Base-by-base conservation (phyloP, 768 basidiomycete species). In the Nidularia pulvinata region DNA sequence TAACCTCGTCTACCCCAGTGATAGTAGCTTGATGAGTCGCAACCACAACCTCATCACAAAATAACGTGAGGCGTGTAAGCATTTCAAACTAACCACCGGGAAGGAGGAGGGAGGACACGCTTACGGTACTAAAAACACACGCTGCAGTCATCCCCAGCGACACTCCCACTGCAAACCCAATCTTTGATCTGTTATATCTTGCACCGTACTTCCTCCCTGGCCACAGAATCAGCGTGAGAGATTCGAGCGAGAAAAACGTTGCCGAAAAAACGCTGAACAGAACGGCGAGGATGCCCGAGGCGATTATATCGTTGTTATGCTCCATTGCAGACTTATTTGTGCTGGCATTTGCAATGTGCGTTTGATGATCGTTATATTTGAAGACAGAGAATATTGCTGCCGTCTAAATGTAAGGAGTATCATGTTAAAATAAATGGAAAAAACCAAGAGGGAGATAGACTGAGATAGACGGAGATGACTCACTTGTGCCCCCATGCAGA, bases 171-270 rank as follows among this genome's bases (percentile, higher is more conserved):
- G 69, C 69, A 9, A 64, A 30, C n/a, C 48, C 44, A 34, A 57
- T 51, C 53, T 62, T 66, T 7, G 61, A 53, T 6, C 44, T 36
- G 16, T 62, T 59, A 50, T 67, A 72, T 70, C 70, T 71, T 14
- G 25, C 19, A 1, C 70, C 69, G 46, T 72, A 72, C 30, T 43
- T 53, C 35, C 65, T 57, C 35, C 57, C 42, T 1, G 71, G 72
- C 62, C 64, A 74, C 42, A 72, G 67, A 2, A 71, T 51, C 5
- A 74, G 63, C 50, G 72, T 69, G 59, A 72, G 71, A 43, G 69
- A 68, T 44, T 74, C 72, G 6, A 70, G 65, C 14, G 70, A 68
- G 50, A 71, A 71, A 7, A 72, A 19, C 0, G 67, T 70, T 2
- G 71, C 70, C 7, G 71, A 69, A 16, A 72, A 49, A 7, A 71